Percentiles rank a stretch among this genome's conserved stretches.
These are phyloP conservation scores for Tolypocladium inflatum DNA, from an alignment of 2,329 filamentous ascomycete genomes.

Conservation along the genomic window DNA sequence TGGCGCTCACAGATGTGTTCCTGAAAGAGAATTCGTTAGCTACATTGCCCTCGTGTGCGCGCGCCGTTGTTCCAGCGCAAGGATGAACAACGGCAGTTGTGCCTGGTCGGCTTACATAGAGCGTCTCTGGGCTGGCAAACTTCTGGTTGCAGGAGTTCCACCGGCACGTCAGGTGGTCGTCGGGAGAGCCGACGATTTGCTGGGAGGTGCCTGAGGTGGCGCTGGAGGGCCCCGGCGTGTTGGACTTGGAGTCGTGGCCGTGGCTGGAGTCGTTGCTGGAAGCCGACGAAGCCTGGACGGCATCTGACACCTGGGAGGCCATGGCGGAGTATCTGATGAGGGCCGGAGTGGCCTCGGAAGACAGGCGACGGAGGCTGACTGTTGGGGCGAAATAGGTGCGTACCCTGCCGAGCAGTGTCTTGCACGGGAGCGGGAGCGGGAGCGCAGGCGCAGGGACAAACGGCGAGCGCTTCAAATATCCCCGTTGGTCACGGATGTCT, in stretches of 20 bases:
- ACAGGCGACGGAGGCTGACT: background rate
- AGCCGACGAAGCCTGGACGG: slow-evolving; percentile 9
- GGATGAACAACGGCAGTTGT: background rate
- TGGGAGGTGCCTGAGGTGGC: slow-evolving; percentile 36
- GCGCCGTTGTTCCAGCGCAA: background rate
- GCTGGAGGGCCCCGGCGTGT: slow-evolving; percentile 41
- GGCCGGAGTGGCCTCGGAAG: slow-evolving; percentile 5
- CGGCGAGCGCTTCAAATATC: background rate
- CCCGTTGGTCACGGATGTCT: background rate
- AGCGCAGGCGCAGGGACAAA: background rate
- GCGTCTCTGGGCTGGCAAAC: slow-evolving; percentile 45
- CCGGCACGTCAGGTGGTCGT: slow-evolving; percentile 50
- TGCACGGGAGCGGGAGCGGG: background rate
- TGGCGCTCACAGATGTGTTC: slow-evolving; percentile 98
- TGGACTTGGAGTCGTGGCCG: slow-evolving; percentile 40
- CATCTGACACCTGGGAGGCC: slow-evolving; percentile 21
- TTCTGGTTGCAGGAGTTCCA: slow-evolving; percentile 52
- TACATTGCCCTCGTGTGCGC: background rate
- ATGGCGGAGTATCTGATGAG: slow-evolving; percentile 15
- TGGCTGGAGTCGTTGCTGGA: slow-evolving; percentile 17
- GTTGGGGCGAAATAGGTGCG: background rate
- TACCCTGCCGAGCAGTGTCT: background rate
- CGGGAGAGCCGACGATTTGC: slow-evolving; percentile 22
- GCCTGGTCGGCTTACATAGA: slow-evolving; percentile 42
- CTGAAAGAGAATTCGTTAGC: slow-evolving; percentile 32